A percentile compares a stretch with the other conserved stretches of the same genome.
Evolutionary conservation across 2,329 filamentous ascomycete genomes (phyloP).

Genomic region (Cladosporium phlei): DNA sequence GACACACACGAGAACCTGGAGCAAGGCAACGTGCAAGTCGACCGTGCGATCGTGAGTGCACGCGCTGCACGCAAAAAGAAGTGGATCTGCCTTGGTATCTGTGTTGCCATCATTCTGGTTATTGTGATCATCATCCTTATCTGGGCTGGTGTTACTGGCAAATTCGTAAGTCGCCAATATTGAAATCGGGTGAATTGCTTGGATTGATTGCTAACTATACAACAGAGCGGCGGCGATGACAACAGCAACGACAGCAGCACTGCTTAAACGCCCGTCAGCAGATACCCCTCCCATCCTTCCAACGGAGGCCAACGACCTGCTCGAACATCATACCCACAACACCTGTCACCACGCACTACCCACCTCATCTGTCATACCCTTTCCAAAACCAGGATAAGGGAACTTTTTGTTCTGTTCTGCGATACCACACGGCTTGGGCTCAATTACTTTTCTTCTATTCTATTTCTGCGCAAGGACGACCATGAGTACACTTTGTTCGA

Average conservation of each 20-base stretch:
- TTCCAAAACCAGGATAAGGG: background rate
- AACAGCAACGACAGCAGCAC: conserved; percentile 11
- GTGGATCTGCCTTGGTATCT: conserved; percentile 87
- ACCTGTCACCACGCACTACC: background rate
- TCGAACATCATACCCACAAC: too few relatives aligned
- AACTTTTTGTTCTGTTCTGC: conserved; percentile 1
- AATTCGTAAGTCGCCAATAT: conserved; percentile 5
- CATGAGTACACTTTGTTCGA: too few relatives aligned
- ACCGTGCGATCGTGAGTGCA: conserved; percentile 75
- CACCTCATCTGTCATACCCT: conserved; percentile 1
- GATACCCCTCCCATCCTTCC: too few relatives aligned
- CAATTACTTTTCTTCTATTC: background rate
- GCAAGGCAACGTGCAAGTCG: conserved; percentile 80
- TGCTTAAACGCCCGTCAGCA: too few relatives aligned
- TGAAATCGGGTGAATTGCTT: background rate
- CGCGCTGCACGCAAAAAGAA: conserved; percentile 83
- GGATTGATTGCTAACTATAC: background rate
- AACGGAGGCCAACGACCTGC: too few relatives aligned
- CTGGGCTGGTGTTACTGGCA: conserved; percentile 12
- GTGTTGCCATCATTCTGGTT: conserved; percentile 32
- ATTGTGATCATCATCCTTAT: conserved; percentile 15
- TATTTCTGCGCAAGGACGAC: too few relatives aligned
- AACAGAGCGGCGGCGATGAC: conserved; percentile 7
- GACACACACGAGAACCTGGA: conserved; percentile 79
- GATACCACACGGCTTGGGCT: conserved; percentile 9